Percentiles rank a stretch among this genome's conserved stretches.
These are phyloP conservation scores for Skeletonema tropicum DNA, from an alignment of 108 stramenopile species.

Conservation along the genomic window DNA sequence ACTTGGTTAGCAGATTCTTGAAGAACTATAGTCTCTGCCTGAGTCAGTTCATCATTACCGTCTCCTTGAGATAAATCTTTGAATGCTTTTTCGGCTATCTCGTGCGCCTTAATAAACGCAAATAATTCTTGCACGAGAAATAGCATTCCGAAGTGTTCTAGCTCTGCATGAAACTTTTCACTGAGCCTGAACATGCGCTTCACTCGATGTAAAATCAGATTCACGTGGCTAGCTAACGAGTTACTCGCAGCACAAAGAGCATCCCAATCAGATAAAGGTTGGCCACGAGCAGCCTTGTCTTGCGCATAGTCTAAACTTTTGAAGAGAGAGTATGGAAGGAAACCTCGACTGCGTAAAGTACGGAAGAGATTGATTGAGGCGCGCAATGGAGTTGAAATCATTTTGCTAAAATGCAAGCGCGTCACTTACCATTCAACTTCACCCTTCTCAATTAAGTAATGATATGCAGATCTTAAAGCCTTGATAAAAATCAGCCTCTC, in stretches of 20 bases:
- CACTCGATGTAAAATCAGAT: not conserved
- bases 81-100: constrained; percentile 48
- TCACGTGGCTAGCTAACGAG: constrained; percentile 8
- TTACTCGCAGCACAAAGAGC: constrained; percentile 13
- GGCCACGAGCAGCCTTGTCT: constrained; percentile 32
- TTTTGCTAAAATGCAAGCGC: no score
- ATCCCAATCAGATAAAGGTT: constrained; percentile 48
- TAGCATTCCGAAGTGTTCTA: not conserved
- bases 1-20: constrained; percentile 57
- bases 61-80: constrained; percentile 42
- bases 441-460: constrained; percentile 25
- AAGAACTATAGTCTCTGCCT: constrained; percentile 60
- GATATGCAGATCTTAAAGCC: constrained; percentile 27
- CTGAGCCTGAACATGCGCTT: constrained; percentile 5
- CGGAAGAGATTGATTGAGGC: no score
- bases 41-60: constrained; percentile 35
- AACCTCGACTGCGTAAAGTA: constrained; percentile 4
- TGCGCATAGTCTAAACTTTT: constrained; percentile 34
- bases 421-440: constrained; percentile 25
- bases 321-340: constrained; percentile 32
- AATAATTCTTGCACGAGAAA: constrained; percentile 17
- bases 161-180: not conserved
- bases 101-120: constrained; percentile 41
- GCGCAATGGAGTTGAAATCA: no score
- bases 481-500: constrained; percentile 42